Conservation (phyloP, 202 grass and related monocot species). For the Zoysia matrella region DNA sequence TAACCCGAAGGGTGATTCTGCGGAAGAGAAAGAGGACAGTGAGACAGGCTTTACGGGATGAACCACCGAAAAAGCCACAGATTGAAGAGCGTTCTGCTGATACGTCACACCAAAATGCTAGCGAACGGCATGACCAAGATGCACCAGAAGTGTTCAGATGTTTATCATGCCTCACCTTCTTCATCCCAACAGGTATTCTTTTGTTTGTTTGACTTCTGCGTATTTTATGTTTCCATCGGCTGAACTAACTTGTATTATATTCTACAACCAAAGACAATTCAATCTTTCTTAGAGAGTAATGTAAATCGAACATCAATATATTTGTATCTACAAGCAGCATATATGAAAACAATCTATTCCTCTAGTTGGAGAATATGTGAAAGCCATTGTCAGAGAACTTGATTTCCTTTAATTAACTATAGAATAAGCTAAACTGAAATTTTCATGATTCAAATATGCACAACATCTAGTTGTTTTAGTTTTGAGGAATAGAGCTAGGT, state of each 20-base stretch:
- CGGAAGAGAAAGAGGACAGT: slow-evolving; percentile 68
- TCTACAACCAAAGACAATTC: not conserved
- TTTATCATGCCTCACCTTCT: no score
- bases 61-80: slow-evolving; percentile 57
- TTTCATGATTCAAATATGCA: not conserved
- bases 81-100: slow-evolving; percentile 4
- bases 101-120: slow-evolving; percentile 12
- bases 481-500: not conserved
- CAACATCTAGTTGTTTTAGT: not conserved
- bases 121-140: slow-evolving; percentile 32
- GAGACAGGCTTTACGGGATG: slow-evolving; percentile 37
- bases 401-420: not conserved
- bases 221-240: not conserved
- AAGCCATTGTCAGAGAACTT: not conserved
- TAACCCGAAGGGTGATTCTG: slow-evolving; percentile 46
- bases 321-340: not conserved
- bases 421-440: slow-evolving; percentile 15
- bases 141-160: slow-evolving; percentile 34
- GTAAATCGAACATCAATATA: slow-evolving; percentile 8
- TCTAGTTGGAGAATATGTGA: slow-evolving; percentile 10
- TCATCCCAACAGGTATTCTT: no score
- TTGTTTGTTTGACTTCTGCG: slow-evolving; percentile 15
- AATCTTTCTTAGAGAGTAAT: not conserved
- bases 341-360: slow-evolving; percentile 11
- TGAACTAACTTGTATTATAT: slow-evolving; percentile 7